A percentile compares a stretch with the other conserved stretches of the same genome.
phyloP scores from a whole-genome alignment of 768 basidiomycete genomes.

The Phaffia tasmanica region DNA sequence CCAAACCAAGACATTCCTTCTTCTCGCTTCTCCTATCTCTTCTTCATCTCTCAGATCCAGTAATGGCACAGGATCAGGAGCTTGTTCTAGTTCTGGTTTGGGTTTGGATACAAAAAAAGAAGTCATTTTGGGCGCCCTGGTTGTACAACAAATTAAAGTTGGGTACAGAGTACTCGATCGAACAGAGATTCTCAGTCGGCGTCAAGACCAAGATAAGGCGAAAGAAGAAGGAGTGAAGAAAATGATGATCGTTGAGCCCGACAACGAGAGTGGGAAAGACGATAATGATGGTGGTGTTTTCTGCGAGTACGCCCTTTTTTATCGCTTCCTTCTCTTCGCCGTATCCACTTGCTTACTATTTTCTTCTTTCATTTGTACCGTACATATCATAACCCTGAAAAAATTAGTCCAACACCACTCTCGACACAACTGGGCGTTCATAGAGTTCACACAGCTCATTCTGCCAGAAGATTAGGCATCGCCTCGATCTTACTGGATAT shows the following conservation, averaged over 20 bases:
- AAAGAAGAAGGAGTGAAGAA: not conserved
- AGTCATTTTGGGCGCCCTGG: constrained; percentile 15
- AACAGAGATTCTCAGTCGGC: constrained; percentile 1
- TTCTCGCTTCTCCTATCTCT: constrained; percentile 5
- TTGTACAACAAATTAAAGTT: constrained; percentile 20
- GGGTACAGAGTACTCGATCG: constrained; percentile 7
- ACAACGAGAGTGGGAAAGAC: not conserved
- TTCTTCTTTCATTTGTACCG: not conserved
- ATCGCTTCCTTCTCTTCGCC: not conserved
- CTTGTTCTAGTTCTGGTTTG: too few relatives aligned
- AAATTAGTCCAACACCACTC: constrained; percentile 5
- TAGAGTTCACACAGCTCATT: constrained; percentile 19
- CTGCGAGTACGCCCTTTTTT: constrained; percentile 21
- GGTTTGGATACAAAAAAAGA: constrained; percentile 7
- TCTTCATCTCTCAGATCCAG: not conserved
- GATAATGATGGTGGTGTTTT: constrained; percentile 21
- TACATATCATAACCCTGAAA: not conserved
- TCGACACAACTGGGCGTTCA: constrained; percentile 20
- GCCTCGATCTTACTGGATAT: constrained; percentile 12
- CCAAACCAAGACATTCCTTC: constrained; percentile 17
- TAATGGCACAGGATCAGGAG: too few relatives aligned
- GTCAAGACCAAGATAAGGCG: not conserved
- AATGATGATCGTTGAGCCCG: not conserved
- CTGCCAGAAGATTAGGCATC: constrained; percentile 4
- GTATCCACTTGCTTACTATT: not conserved